Evolutionary conservation across 305 asterid genomes (phyloP), one percentile per base, ranked within the genome.

Genomic region (Striga hermonthica): DNA sequence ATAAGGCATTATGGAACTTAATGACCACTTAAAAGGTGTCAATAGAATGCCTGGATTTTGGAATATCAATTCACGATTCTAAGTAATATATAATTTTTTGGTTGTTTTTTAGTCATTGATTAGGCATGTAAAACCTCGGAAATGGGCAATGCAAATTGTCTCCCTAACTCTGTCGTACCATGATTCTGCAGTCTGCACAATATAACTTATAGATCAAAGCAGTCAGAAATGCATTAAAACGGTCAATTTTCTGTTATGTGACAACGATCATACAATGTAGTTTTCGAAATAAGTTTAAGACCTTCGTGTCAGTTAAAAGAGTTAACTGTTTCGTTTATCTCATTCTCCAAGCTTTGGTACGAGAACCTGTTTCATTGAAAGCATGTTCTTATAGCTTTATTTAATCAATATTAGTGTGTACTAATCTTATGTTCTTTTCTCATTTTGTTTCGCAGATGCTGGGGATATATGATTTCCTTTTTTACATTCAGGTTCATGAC

Each of bases 381-480:
- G 43, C 35, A n/a, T 34, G 49, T 41, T 41, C 47, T 3, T 41
- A 41, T 41, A 41, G 47, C 10, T 41, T 41, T 43, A 8, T 9
- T 47, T 1, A 47, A 15, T 22, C 31, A 22, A 22, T 22, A 22
- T 22, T 47, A 9, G 10, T 12, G 53, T 47, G 13, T 47, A 12
- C n/a, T 47, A 47, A 47, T 50, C 31, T 22, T 22, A 22, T 22
- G 31, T 22, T 22, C 31, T 22, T 22, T 14, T 7, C 14, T 52
- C n/a, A 12, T 9, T 11, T 35, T 66, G 9, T 56, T 55, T 43
- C 55, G 71, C 64, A 66, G 64, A 52, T 52, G 14, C 60, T 40
- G 31, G 39, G 60, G 69, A 50, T 38, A 47, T 49, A 14, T 62
- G 68, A 58, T 53, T 65, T 39, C 70, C 2, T 40, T 36, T 38